These are phyloP conservation scores for Candida adriatica DNA, from an alignment of 805 yeast species.

Conservation along the genomic window DNA sequence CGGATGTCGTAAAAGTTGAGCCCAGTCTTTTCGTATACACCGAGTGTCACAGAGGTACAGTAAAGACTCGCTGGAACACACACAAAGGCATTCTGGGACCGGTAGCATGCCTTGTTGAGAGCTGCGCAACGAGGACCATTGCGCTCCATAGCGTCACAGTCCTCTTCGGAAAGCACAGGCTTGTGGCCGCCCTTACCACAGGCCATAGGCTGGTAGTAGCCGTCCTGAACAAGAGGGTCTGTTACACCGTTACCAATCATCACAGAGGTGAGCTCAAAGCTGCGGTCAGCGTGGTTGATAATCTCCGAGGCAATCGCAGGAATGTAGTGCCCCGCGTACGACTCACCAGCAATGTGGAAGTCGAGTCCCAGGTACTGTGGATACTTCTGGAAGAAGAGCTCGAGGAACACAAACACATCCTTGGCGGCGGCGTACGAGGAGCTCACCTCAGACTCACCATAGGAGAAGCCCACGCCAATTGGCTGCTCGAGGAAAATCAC, in stretches of 20 bases:
- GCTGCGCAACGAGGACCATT: slow-evolving; percentile 60
- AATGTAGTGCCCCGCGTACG: slow-evolving; percentile 79
- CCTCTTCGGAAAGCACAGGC: slow-evolving; percentile 61
- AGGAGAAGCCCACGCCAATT: slow-evolving; percentile 85
- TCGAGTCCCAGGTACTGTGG: slow-evolving; percentile 55
- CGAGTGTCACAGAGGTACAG: slow-evolving; percentile 65
- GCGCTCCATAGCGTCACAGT: slow-evolving; percentile 58
- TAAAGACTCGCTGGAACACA: slow-evolving; percentile 82
- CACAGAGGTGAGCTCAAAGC: slow-evolving; percentile 66
- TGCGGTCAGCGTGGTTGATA: slow-evolving; percentile 35
- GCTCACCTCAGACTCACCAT: slow-evolving; percentile 56
- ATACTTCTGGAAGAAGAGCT: slow-evolving; percentile 75
- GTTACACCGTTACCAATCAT: slow-evolving; percentile 92
- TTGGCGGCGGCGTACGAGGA: slow-evolving; percentile 77
- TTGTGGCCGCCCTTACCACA: slow-evolving; percentile 86
- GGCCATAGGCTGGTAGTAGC: slow-evolving; percentile 86
- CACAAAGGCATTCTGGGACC: slow-evolving; percentile 52
- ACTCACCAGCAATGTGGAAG: slow-evolving; percentile 81
- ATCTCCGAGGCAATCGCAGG: slow-evolving; percentile 61
- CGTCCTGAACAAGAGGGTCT: slow-evolving; percentile 73
- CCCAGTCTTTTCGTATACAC: slow-evolving; percentile 70
- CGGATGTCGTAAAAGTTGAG: slow-evolving; percentile 85
- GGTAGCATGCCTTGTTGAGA: slow-evolving; percentile 61
- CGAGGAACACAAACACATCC: slow-evolving; percentile 81
- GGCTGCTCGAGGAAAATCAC: slow-evolving; percentile 93